Base-by-base conservation (phyloP, 345 rosid genomes). In the Syzygium aqueum region DNA sequence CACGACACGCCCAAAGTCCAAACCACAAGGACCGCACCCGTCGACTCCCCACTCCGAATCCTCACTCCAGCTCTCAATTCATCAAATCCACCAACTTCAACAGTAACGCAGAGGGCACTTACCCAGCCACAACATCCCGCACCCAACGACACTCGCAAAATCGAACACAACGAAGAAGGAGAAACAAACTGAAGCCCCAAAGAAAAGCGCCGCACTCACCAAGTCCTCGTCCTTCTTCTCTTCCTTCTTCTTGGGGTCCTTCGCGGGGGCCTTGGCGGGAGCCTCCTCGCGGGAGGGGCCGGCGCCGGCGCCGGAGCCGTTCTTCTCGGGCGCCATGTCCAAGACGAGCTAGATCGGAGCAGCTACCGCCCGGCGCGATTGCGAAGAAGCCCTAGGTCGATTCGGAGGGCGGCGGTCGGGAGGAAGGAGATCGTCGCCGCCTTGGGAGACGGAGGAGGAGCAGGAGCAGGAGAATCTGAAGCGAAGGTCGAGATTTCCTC, bases 181-280 rank as follows among this genome's bases (percentile, higher is more conserved):
- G 21, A 12, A 12, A n/a, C 84, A 28, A 54, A 16, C n/a, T 2
- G 54, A 30, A 19, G 33, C 23, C 22, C 51, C 73, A 11, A 30
- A 30, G 46, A 43, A 43, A 43, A 46, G 77, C 12, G 11, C 82
- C 49, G 25, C 49, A 87, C 93, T 92, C 84, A 96, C 99, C 91
- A 97, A 91, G 91, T 96, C 99, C 86, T 97, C 98, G 12, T 97
- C 98, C 90, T 95, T 97, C 90, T 96, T 96, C 61, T 95, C 99
- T 73, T 96, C 98, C 89, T 94, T 95, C 96, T 94, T 97, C 93
- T 97, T 96, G 7, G 93, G 92, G 89, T 96, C 99, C 90, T 97
- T 97, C 19, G 96, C 82, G 61, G 97, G 98, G 53, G 90, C 94
- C 89, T 96, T 96, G 77, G 53, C 80, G 78, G 94, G 6, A 46